phyloP scores from a whole-genome alignment of 1,139 yeast genomes.

The Zygotorulaspora mrakii region DNA sequence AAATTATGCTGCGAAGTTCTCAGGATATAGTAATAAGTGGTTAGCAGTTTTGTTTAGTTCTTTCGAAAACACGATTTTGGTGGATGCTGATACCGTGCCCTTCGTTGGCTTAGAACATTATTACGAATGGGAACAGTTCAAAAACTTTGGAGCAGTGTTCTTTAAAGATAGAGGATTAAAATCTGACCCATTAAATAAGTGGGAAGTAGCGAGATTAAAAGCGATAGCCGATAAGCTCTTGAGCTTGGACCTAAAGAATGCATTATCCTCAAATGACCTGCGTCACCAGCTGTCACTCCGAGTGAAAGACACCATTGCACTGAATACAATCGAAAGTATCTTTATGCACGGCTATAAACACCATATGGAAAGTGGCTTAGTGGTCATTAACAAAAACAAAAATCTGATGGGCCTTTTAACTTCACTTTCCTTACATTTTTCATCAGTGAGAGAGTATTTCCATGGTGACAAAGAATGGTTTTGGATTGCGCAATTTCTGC shows the following conservation, averaged over 20 bases:
- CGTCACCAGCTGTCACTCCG: constrained; percentile 28
- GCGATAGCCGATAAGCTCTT: constrained; percentile 2
- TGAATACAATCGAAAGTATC: constrained; percentile 41
- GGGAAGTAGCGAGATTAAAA: constrained; percentile 2
- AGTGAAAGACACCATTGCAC: constrained; percentile 41
- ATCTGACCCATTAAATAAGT: background rate
- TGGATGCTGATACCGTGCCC: constrained; percentile 56
- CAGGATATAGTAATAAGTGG: constrained; percentile 46
- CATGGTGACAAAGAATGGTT: constrained; percentile 60
- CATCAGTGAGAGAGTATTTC: constrained; percentile 25
- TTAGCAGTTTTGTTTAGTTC: constrained; percentile 48
- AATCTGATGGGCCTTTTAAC: constrained; percentile 46
- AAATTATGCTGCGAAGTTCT: constrained; percentile 36
- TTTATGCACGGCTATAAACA: constrained; percentile 50
- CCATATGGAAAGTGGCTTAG: constrained; percentile 55
- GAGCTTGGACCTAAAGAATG: background rate
- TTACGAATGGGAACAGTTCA: constrained; percentile 39
- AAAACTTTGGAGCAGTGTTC: constrained; percentile 42
- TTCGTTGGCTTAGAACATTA: constrained; percentile 41
- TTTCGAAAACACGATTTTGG: constrained; percentile 46
- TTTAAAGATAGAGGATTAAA: constrained; percentile 46
- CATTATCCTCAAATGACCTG: background rate
- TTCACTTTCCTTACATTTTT: constrained; percentile 41
- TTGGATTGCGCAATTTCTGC: constrained; percentile 45
- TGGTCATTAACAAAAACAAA: constrained; percentile 42